phyloP scores from a whole-genome alignment of 1,284 basidiomycete species.

The Sphaerobolus stellatus region DNA sequence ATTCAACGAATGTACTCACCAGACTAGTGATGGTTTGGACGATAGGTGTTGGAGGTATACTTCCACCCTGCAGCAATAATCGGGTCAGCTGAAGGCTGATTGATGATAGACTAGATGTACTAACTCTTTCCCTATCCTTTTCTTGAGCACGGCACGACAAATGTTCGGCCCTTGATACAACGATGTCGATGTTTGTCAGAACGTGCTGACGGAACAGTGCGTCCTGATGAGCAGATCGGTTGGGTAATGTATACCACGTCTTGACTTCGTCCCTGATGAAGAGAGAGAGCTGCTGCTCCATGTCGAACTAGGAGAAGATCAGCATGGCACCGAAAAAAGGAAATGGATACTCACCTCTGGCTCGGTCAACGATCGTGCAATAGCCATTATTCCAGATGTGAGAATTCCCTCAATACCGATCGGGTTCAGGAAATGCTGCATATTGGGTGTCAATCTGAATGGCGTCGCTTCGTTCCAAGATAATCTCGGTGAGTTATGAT shows the following conservation, averaged over 20 bases:
- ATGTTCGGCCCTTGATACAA: conserved; percentile 11
- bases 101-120: not conserved
- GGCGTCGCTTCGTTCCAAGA: conserved; percentile 83
- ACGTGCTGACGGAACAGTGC: conserved; percentile 13
- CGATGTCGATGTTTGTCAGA: conserved; percentile 12
- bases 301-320: conserved; percentile 62
- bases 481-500: conserved; percentile 11
- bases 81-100: too few species aligned
- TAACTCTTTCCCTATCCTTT: conserved; percentile 12
- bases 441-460: conserved; percentile 96
- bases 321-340: conserved; percentile 9
- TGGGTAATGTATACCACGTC: conserved; percentile 48
- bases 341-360: conserved; percentile 69
- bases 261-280: conserved; percentile 94
- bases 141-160: conserved; percentile 11
- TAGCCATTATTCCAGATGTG: conserved; percentile 85
- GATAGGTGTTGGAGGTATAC: conserved; percentile 3
- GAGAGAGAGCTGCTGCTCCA: conserved; percentile 86
- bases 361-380: conserved; percentile 87
- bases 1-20: not conserved
- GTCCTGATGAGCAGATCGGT: conserved; percentile 24
- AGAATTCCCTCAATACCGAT: conserved; percentile 90
- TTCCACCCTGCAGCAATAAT: conserved; percentile 1
- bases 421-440: conserved; percentile 91
- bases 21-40: conserved; percentile 14